A percentile compares a stretch with the other conserved stretches of the same genome.
Evolutionary conservation across 2,329 filamentous ascomycete species (phyloP).

Genomic region (Cercospora canescens): DNA sequence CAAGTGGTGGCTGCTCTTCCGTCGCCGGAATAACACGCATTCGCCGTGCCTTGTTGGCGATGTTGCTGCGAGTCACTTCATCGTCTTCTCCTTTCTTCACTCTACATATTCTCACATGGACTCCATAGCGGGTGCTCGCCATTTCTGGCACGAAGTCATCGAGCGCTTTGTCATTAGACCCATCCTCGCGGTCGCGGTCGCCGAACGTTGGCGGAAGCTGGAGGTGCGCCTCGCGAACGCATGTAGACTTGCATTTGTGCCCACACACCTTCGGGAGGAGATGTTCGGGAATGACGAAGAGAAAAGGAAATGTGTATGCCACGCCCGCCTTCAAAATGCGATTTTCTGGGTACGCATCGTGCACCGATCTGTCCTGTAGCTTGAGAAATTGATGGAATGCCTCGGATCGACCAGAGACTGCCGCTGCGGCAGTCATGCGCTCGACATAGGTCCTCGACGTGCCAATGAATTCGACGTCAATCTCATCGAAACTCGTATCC

Average conservation of each 20-base stretch:
- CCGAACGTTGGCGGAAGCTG: slow-evolving; percentile 60
- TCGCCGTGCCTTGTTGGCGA: slow-evolving; percentile 56
- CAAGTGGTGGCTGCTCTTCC: slow-evolving; percentile 61
- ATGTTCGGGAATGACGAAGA: slow-evolving; percentile 62
- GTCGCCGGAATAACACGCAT: slow-evolving; percentile 61
- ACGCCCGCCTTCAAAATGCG: slow-evolving; percentile 56
- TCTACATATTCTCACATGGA: slow-evolving; percentile 41
- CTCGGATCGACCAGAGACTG: slow-evolving; percentile 55
- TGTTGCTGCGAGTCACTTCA: slow-evolving; percentile 38
- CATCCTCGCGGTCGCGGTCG: slow-evolving; percentile 19
- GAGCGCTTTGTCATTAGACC: slow-evolving; percentile 52
- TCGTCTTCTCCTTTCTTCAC: slow-evolving; percentile 47
- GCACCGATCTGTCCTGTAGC: slow-evolving; percentile 48
- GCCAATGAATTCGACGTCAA: slow-evolving; percentile 60
- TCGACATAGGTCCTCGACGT: slow-evolving; percentile 56
- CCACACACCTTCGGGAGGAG: slow-evolving; percentile 61
- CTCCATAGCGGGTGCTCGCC: slow-evolving; percentile 59
- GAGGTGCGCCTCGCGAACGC: slow-evolving; percentile 57
- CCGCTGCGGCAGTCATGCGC: slow-evolving; percentile 52
- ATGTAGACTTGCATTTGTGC: slow-evolving; percentile 53
- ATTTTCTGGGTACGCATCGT: slow-evolving; percentile 53
- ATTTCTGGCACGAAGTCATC: slow-evolving; percentile 66
- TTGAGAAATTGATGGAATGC: slow-evolving; percentile 63
- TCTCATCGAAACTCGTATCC: slow-evolving; percentile 58
- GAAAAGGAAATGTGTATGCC: slow-evolving; percentile 62